These are phyloP conservation scores for Pestalotiopsis sp. DNA, from an alignment of 2,329 filamentous ascomycete species.

Conservation along the genomic window DNA sequence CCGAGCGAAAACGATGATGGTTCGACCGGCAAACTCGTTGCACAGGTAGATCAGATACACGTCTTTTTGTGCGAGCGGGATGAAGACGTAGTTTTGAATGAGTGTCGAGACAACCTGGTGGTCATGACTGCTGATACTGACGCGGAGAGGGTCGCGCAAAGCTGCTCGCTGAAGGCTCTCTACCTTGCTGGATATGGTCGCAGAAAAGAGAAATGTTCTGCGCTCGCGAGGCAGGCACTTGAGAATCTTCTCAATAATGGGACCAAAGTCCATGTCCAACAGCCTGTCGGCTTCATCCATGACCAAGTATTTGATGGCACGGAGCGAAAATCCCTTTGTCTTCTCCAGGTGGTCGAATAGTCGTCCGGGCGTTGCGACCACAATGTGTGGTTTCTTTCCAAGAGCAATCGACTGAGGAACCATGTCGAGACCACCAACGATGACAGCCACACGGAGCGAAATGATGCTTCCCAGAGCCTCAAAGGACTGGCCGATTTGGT, in stretches of 20 bases:
- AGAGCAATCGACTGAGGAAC: conserved; percentile 87
- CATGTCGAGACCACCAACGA: conserved; percentile 96
- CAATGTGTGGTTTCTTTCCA: conserved; percentile 92
- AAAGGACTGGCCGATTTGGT: conserved; percentile 86
- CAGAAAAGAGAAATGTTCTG: conserved; percentile 88
- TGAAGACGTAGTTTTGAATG: conserved; percentile 83
- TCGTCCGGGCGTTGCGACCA: conserved; percentile 90
- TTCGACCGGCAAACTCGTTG: conserved; percentile 86
- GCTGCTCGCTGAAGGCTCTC: conserved; percentile 91
- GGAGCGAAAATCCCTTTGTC: conserved; percentile 91
- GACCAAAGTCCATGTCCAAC: conserved; percentile 92
- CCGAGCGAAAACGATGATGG: conserved; percentile 86
- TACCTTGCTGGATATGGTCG: conserved; percentile 92
- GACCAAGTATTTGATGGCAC: conserved; percentile 82
- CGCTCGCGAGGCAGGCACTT: conserved; percentile 81
- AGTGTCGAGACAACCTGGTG: conserved; percentile 92
- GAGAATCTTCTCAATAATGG: conserved; percentile 89
- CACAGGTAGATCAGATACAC: conserved; percentile 84
- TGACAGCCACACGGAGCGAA: conserved; percentile 80
- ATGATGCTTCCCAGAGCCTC: conserved; percentile 88
- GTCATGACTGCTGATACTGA: conserved; percentile 80
- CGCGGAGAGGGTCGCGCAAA: conserved; percentile 79
- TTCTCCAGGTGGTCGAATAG: conserved; percentile 93
- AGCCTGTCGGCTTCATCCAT: conserved; percentile 95
- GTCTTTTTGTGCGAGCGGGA: conserved; percentile 87